Evolutionary conservation across 2,329 filamentous ascomycete genomes (phyloP).

Genomic region (Trichoderma sp.): DNA sequence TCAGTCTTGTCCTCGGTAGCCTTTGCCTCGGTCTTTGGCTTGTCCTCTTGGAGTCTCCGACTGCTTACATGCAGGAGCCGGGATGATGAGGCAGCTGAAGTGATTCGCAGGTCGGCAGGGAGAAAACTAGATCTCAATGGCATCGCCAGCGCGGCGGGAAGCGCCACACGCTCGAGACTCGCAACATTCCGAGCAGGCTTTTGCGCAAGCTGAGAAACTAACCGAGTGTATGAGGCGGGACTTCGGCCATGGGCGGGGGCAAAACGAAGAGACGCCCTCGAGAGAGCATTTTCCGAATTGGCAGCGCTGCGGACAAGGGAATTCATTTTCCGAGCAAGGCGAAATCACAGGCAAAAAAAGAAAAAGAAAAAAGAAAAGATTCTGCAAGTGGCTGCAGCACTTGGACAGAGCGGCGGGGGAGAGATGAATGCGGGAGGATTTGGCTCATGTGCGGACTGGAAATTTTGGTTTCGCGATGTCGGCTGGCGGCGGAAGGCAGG

Average conservation of each 20-base stretch:
- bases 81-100: conserved; percentile 32
- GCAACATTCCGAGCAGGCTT: conserved; percentile 28
- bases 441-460: conserved; percentile 29
- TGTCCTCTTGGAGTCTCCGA: conserved; percentile 33
- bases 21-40: conserved; percentile 25
- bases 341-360: conserved; percentile 17
- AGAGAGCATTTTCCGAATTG: conserved; percentile 41
- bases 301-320: conserved; percentile 43
- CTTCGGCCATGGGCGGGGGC: conserved; percentile 40
- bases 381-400: conserved; percentile 31
- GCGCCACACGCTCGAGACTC: conserved; percentile 28
- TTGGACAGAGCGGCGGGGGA: conserved; percentile 26
- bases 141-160: conserved; percentile 32
- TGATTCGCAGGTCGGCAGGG: conserved; percentile 34
- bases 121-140: conserved; percentile 47
- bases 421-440: conserved; percentile 24
- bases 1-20: conserved; percentile 6
- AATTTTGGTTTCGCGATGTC: conserved; percentile 42
- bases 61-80: conserved; percentile 35
- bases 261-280: conserved; percentile 40
- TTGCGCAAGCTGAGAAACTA: conserved; percentile 39
- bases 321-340: conserved; percentile 40
- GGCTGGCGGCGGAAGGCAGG: conserved; percentile 35
- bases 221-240: conserved; percentile 46
- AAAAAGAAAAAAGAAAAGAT: conserved; percentile 15